phyloP scores from a whole-genome alignment of 2,329 filamentous ascomycete genomes.

The Scolecobasidium constrictum region DNA sequence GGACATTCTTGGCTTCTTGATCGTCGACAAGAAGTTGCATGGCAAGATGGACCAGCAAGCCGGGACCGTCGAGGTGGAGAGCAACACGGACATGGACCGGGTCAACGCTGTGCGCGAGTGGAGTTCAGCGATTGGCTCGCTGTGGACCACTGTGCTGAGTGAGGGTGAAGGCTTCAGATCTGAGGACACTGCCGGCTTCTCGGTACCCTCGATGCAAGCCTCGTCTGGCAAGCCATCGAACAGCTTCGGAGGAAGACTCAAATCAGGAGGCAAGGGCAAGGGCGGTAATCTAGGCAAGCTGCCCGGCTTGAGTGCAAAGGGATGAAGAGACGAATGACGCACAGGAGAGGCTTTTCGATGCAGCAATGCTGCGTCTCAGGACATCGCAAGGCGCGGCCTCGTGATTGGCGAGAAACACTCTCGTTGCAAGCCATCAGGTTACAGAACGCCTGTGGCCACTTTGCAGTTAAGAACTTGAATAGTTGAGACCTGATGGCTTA shows the following conservation, averaged over 20 bases:
- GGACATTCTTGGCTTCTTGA: slow-evolving; percentile 91
- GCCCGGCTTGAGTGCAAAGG: slow-evolving; percentile 23
- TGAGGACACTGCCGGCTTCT: slow-evolving; percentile 24
- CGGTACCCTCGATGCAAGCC: slow-evolving; percentile 15
- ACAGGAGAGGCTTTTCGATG: not conserved
- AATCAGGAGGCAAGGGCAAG: slow-evolving; percentile 25
- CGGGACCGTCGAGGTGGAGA: slow-evolving; percentile 73
- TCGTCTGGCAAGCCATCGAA: slow-evolving; percentile 10
- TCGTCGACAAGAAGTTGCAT: slow-evolving; percentile 76
- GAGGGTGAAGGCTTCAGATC: slow-evolving; percentile 62
- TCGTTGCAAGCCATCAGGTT: not conserved
- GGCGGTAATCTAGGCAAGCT: slow-evolving; percentile 23
- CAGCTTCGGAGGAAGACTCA: slow-evolving; percentile 20
- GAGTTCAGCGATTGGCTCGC: slow-evolving; percentile 54
- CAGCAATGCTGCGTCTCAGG: slow-evolving; percentile 1
- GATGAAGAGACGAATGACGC: slow-evolving; percentile 3
- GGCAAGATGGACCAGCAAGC: slow-evolving; percentile 84
- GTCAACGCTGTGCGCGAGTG: slow-evolving; percentile 63
- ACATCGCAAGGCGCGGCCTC: not conserved
- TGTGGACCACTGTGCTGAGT: slow-evolving; percentile 65
- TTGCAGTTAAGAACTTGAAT: slow-evolving; percentile 6
- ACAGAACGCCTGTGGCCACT: not conserved
- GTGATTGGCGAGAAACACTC: not conserved
- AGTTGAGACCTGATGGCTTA: slow-evolving; percentile 8
- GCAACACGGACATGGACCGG: slow-evolving; percentile 61